Evolutionary conservation across 2,329 filamentous ascomycete species (phyloP).

Genomic region (Ophiostoma sp.): DNA sequence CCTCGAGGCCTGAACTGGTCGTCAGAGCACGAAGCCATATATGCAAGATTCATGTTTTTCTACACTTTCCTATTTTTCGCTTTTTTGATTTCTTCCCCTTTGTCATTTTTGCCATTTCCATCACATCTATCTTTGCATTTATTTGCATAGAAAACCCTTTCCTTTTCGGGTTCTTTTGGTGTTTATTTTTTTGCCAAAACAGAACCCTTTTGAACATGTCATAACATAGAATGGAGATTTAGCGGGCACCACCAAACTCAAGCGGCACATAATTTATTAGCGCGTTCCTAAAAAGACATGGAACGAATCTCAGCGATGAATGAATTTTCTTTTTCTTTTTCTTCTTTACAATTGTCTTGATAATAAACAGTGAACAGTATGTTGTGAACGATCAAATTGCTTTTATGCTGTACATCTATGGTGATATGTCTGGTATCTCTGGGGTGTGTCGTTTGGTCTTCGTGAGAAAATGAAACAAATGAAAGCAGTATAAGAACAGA

Average conservation of each 20-base stretch:
- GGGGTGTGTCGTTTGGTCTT: conserved; percentile 7
- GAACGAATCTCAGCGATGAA: conserved; percentile 16
- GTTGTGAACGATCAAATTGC: background rate
- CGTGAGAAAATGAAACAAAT: background rate
- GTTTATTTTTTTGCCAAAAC: background rate
- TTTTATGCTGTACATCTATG: conserved; percentile 11
- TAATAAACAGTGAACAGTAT: background rate
- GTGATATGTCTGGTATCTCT: conserved; percentile 2
- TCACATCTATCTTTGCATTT: conserved; percentile 3
- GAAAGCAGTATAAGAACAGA: background rate
- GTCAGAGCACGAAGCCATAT: conserved; percentile 21
- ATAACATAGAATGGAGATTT: conserved; percentile 12
- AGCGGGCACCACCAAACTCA: background rate
- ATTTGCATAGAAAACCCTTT: background rate
- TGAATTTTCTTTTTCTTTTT: background rate
- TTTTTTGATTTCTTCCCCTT: background rate
- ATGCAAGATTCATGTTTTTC: conserved; percentile 15
- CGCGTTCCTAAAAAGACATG: background rate
- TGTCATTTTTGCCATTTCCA: background rate
- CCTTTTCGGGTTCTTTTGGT: background rate
- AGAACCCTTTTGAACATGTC: background rate
- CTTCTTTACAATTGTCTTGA: background rate
- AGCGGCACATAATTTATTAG: conserved; percentile 14
- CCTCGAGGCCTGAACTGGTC: conserved; percentile 23
- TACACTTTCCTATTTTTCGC: background rate